Evolutionary conservation across 192 early-diverging fungal genomes (phyloP), one percentile per base, ranked within the genome.

Genomic region (Coemansia sp.): DNA sequence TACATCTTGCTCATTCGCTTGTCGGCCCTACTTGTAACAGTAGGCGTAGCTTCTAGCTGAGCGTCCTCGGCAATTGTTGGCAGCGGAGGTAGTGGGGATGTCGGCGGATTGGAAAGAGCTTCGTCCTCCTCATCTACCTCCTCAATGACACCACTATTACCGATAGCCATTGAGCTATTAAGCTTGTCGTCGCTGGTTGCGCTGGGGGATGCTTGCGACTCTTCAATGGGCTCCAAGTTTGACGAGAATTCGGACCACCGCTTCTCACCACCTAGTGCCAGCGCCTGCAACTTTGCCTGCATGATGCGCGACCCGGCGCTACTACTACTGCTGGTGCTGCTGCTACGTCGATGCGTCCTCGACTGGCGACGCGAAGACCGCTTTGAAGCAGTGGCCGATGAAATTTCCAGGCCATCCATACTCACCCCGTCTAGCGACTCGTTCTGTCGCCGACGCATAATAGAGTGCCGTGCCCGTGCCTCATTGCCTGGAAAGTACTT

Each of bases 401-500:
- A 20, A 48, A 40, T 23, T 28, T 67, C 71, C 56, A 38, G 61
- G 9, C 38, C 43, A 24, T 76, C 65, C 10, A 50, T 21, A 24
- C 61, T 61, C 16, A 61, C 37, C 13, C 45, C 61, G 24, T 72
- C 76, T 36, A 67, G 72, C 13, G 77, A 74, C 46, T 70, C 77
- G 55, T 73, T 66, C 24, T 59, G 62, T 9, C 66, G 53, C 21
- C 74, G 51, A 11, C 83, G 77, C 71, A 84, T 77, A 31, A 84
- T 80, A 18, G 83, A 84, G 63, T 79, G 69, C 16, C 83, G 83
- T 20, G 78, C 83, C 8, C 79, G 69, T 1, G 75, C 83, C 62
- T 84, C 83, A 39, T 84, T 84, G 35, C 89, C 90, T 2, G 96
- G 95, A 73, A 99, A 99, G 74, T 92, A 99, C 63, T 93, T 90